A percentile compares a stretch with the other conserved stretches of the same genome.
Conservation (phyloP, 768 basidiomycete species). For the Termitomyces sp. region DNA sequence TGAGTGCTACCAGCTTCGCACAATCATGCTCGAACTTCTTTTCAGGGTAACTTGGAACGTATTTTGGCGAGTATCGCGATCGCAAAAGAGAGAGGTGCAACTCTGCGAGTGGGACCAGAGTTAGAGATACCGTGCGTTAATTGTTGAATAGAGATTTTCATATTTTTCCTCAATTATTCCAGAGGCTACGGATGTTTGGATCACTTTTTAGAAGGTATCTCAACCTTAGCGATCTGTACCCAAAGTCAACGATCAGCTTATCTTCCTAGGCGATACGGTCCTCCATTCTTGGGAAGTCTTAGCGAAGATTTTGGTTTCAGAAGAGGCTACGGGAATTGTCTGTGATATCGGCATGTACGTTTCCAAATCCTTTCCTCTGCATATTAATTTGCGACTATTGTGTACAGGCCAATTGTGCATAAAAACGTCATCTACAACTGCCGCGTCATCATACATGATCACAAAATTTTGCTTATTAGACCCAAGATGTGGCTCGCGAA, state of each 20-base stretch:
- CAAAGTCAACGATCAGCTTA: not conserved
- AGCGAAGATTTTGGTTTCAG: conserved; percentile 80
- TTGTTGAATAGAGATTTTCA: not conserved
- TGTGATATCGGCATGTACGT: conserved; percentile 96
- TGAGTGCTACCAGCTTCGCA: conserved; percentile 20
- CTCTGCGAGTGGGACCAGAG: conserved; percentile 92
- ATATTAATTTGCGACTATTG: not conserved
- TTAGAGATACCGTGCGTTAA: conserved; percentile 80
- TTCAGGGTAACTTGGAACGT: conserved; percentile 87
- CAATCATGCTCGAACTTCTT: not conserved
- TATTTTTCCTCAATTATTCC: not conserved
- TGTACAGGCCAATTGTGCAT: conserved; percentile 88
- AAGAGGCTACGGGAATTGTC: conserved; percentile 77
- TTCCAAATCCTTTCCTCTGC: too few relatives aligned
- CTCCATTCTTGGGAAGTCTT: conserved; percentile 98
- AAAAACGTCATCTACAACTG: conserved; percentile 99
- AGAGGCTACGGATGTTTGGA: conserved; percentile 98
- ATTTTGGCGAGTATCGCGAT: conserved; percentile 84
- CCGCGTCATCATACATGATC: conserved; percentile 81
- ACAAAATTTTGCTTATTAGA: conserved; percentile 87
- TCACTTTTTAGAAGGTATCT: conserved; percentile 89
- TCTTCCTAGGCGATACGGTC: conserved; percentile 77
- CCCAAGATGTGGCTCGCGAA: conserved; percentile 99
- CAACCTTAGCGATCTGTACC: not conserved
- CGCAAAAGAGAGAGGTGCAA: conserved; percentile 85